These are phyloP conservation scores for Scutellaria galericulata DNA, from an alignment of 257 asterid genomes.

Conservation along the genomic window DNA sequence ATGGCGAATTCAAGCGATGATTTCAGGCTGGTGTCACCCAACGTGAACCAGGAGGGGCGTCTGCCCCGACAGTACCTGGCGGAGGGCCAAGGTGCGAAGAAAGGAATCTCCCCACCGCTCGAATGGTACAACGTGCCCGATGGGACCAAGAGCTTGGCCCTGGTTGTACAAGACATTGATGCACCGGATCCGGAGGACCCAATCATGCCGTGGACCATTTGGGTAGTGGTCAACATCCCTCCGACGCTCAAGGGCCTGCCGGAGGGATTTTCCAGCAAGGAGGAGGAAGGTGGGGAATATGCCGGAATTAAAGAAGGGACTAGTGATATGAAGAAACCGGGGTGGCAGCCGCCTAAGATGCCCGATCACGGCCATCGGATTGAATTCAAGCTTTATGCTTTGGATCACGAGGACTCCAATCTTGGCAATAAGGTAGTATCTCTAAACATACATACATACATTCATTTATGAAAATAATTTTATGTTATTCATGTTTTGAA, in stretches of 20 bases:
- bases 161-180: constrained; percentile 76
- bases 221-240: constrained; percentile 84
- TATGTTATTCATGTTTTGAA: no score
- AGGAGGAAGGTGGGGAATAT: constrained; percentile 59
- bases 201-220: constrained; percentile 56
- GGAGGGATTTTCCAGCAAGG: constrained; percentile 78
- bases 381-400: constrained; percentile 77
- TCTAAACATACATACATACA: no score
- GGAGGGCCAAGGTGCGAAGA: constrained; percentile 82
- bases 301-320: constrained; percentile 64
- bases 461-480: no score
- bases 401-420: constrained; percentile 52
- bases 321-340: constrained; percentile 64
- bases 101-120: constrained; percentile 69
- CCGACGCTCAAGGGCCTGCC: constrained; percentile 78
- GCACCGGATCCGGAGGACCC: constrained; percentile 78
- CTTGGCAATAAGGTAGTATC: constrained; percentile 79
- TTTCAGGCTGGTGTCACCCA: constrained; percentile 60
- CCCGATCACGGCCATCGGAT: constrained; percentile 63
- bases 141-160: constrained; percentile 62
- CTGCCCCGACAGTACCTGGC: constrained; percentile 75
- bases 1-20: constrained; percentile 70
- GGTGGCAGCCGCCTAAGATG: constrained; percentile 77
- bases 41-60: constrained; percentile 58
- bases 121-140: constrained; percentile 87